phyloP scores from a whole-genome alignment of 208 protist genomes.

The Novymonas esmeraldas region DNA sequence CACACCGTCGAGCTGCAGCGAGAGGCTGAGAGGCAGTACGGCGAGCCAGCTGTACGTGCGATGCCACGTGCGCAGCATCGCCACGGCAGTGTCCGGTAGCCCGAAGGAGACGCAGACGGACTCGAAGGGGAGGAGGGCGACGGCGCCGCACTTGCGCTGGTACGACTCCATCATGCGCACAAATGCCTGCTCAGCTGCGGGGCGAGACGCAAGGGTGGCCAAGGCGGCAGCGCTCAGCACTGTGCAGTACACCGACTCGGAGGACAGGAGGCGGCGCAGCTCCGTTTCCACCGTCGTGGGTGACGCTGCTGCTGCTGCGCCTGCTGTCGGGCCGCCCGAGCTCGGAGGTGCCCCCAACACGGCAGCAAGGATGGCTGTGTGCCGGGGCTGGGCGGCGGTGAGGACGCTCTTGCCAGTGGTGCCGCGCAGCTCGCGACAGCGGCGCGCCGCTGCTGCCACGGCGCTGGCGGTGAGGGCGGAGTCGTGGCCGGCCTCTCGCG shows the following conservation, averaged over 20 bases:
- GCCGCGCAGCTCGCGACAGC: conserved; percentile 14
- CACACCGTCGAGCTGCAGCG: conserved; percentile 47
- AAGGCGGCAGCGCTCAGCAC: conserved; percentile 54
- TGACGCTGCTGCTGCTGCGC: not conserved
- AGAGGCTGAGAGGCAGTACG: conserved; percentile 60
- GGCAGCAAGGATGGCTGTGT: not conserved
- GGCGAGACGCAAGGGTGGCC: conserved; percentile 36
- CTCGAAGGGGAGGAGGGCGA: conserved; percentile 63
- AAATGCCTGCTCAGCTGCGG: conserved; percentile 52
- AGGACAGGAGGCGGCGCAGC: conserved; percentile 23
- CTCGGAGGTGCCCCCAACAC: not conserved
- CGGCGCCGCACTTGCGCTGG: conserved; percentile 48
- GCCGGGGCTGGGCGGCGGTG: not conserved
- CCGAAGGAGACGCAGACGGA: conserved; percentile 25
- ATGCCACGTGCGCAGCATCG: conserved; percentile 51
- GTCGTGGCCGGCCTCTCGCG: conserved; percentile 1
- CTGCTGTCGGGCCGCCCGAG: not conserved
- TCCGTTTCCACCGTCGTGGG: conserved; percentile 13
- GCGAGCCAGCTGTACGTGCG: conserved; percentile 52
- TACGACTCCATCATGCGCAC: conserved; percentile 85
- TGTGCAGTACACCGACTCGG: conserved; percentile 57
- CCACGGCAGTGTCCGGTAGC: conserved; percentile 14
- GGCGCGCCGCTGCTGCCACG: conserved; percentile 19
- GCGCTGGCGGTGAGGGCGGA: conserved; percentile 5
- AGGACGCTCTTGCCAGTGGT: not conserved